phyloP scores from a whole-genome alignment of 2,329 filamentous ascomycete genomes.

The Diplodia mutila region DNA sequence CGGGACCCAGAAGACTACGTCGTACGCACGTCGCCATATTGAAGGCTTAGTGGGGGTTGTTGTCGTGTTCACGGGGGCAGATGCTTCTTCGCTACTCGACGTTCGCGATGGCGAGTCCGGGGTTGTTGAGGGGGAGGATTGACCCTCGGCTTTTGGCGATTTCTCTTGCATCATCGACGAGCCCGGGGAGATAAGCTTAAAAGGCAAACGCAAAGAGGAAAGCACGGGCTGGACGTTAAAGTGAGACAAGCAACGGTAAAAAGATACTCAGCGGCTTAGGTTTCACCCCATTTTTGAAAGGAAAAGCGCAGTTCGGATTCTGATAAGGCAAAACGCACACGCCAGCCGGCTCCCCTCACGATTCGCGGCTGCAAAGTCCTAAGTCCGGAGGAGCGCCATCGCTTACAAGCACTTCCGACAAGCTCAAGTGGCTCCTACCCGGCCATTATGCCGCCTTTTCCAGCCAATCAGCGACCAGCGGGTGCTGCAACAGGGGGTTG shows the following conservation, averaged over 20 bases:
- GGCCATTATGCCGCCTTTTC: neutral
- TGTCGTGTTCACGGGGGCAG: neutral
- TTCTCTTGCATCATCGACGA: constrained; percentile 7
- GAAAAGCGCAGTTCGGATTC: neutral
- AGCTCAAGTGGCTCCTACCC: neutral
- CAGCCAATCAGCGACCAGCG: neutral
- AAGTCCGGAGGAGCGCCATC: neutral
- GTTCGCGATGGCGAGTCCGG: neutral
- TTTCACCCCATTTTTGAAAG: neutral
- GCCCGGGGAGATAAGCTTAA: no score
- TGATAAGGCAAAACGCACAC: constrained; percentile 10
- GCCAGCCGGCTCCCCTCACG: constrained; percentile 15
- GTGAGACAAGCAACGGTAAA: neutral
- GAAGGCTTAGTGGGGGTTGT: neutral
- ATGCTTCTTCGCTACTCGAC: neutral
- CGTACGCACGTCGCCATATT: neutral
- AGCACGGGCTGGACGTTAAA: no score
- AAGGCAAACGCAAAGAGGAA: no score
- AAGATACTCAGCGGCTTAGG: neutral
- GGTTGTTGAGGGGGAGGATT: neutral
- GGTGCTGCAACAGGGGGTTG: neutral
- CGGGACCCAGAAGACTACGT: constrained; percentile 58
- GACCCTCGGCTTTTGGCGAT: neutral
- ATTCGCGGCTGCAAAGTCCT: constrained; percentile 10
- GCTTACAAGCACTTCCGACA: neutral